A percentile compares a stretch with the other conserved stretches of the same genome.
Conservation (phyloP, 331 rosid species). For the Malus hybrid region DNA sequence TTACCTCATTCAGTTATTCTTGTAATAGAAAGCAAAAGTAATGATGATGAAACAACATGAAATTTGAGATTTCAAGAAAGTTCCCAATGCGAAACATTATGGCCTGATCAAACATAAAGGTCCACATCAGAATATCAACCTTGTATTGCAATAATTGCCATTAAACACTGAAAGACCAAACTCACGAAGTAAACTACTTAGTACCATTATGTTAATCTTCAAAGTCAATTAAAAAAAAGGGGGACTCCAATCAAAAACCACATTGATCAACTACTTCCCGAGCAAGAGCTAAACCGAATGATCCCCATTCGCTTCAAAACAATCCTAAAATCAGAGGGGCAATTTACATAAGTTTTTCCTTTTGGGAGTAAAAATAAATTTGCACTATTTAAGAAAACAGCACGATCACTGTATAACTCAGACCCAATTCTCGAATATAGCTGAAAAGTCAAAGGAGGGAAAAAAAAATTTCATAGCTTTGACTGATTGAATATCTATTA, state of each 20-base stretch:
- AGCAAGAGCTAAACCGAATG: neutral
- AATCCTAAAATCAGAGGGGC: neutral
- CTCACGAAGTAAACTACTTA: neutral
- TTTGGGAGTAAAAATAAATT: neutral
- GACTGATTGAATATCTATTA: neutral
- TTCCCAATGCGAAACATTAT: neutral
- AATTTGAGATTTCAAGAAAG: neutral
- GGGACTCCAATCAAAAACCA: neutral
- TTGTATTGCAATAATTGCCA: neutral
- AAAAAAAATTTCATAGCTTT: neutral
- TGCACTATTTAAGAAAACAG: neutral
- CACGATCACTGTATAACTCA: neutral
- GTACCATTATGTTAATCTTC: neutral
- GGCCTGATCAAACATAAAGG: neutral
- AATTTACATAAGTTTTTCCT: neutral
- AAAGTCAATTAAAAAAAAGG: neutral
- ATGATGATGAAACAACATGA: neutral
- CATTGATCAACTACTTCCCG: neutral
- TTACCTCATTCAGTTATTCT: constrained; percentile 5
- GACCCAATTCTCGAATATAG: neutral
- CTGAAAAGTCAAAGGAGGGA: neutral
- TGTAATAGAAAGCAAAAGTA: neutral
- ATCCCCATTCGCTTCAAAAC: neutral
- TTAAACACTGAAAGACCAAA: neutral
- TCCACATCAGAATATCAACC: neutral